Base-by-base conservation (phyloP, 306 rosid genomes). In the Pyrus bretschneideri region DNA sequence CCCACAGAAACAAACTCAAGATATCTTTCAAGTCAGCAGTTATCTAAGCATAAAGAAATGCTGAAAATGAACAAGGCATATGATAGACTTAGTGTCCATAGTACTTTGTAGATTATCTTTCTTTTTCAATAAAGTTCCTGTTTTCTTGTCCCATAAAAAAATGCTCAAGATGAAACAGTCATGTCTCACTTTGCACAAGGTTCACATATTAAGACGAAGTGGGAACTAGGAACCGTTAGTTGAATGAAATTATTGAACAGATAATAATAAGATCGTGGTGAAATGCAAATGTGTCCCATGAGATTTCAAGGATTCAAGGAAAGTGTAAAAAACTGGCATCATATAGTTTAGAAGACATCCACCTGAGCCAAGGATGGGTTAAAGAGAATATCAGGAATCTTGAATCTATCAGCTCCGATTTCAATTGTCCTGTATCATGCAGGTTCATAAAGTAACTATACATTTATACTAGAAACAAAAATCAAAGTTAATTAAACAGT, bases 401-500 rank as follows among this genome's bases (percentile, higher is more conserved):
- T 96, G 89, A 96, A 96, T 86, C 97, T 90, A 85, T 92, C 99
- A 22, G 99, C 80, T 77, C 99, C 99, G 46, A 96, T 91, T 85
- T 96, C 99, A 84, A 96, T 89, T 59, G 98, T 96, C 90, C 99
- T 96, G 82, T 6, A 13, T 72, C 10, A 83, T 17, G 46, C 54
- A 82, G 58, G 55, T 73, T 55, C 25, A 76, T 46, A 35, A 62
- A 70, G 22, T 52, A 10, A 46, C 21, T 22, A 51, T 31, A 72
- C n/a, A 67, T 38, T 23, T 31, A 23, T 38, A 67, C 45, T 35
- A 44, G 35, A 77, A 70, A 69, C 29, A 21, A 82, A 57, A 71
- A 75, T 40, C 67, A 61, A 58, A 11, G 54, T 63, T 71, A 29
- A 71, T 42, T 55, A 69, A 74, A 33, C 52, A 63, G 49, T 71